Percentiles rank a stretch among this genome's conserved stretches.
phyloP scores from a whole-genome alignment of 2,329 filamentous ascomycete genomes.

The Neofusicoccum laricinum region DNA sequence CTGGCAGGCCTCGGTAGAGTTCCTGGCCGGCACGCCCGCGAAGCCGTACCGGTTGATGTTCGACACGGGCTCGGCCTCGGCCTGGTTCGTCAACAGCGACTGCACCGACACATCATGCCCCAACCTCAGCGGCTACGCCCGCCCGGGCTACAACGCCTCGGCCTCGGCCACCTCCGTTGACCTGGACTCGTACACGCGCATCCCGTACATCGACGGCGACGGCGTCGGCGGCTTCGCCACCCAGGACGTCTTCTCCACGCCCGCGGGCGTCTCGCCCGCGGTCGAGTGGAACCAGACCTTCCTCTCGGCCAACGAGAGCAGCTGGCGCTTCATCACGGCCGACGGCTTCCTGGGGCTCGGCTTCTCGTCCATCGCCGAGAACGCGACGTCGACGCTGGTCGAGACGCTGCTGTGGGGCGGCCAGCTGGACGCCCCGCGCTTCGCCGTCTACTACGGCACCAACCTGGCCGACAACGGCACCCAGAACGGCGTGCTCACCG shows the following conservation, averaged over 20 bases:
- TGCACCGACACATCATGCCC: conserved; percentile 20
- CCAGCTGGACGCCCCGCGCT: conserved; percentile 20
- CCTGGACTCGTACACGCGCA: conserved; percentile 14
- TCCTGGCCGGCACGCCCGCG: conserved; percentile 19
- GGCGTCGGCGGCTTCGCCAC: conserved; percentile 18
- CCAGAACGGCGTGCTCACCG: conserved; percentile 21
- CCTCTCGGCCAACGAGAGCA: conserved; percentile 20
- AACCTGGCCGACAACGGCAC: conserved; percentile 14
- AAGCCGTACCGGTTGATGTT: conserved; percentile 21
- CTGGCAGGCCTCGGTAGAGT: conserved; percentile 11
- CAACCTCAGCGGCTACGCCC: conserved; percentile 16
- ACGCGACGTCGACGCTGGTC: conserved; percentile 19
- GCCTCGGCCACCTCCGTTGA: conserved; percentile 19
- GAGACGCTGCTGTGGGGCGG: conserved; percentile 22
- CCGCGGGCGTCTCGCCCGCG: background rate
- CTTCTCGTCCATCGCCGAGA: conserved; percentile 23
- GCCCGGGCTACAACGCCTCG: conserved; percentile 20
- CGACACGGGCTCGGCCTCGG: conserved; percentile 22
- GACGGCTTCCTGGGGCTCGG: conserved; percentile 23
- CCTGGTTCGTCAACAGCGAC: conserved; percentile 19
- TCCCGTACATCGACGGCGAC: conserved; percentile 21
- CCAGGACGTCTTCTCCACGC: conserved; percentile 19
- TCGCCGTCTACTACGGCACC: conserved; percentile 22
- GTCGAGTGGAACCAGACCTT: conserved; percentile 24
- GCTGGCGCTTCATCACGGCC: conserved; percentile 22